These are phyloP conservation scores for Kurtzmaniella natalensis DNA, from an alignment of 1,139 yeast species.

Conservation along the genomic window DNA sequence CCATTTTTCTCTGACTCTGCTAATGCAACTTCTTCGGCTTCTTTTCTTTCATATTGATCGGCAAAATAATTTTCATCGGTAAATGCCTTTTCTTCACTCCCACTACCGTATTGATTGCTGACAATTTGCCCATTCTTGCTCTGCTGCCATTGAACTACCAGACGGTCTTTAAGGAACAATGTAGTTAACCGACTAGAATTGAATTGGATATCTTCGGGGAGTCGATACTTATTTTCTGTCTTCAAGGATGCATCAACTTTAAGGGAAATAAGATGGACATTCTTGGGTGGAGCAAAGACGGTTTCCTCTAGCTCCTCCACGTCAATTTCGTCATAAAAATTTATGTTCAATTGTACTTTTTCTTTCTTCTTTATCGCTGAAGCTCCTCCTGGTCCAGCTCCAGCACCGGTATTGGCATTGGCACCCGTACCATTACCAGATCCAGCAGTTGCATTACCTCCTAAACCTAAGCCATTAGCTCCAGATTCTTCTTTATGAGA, in stretches of 20 bases:
- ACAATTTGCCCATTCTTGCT: slow-evolving; percentile 17
- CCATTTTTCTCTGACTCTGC: slow-evolving; percentile 40
- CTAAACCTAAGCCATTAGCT: slow-evolving; percentile 2
- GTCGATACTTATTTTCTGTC: slow-evolving; percentile 35
- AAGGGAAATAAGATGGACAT: slow-evolving; percentile 22
- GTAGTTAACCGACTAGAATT: slow-evolving; percentile 64
- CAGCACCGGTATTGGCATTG: slow-evolving; percentile 5
- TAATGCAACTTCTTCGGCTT: slow-evolving; percentile 29
- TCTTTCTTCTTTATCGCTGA: slow-evolving; percentile 18
- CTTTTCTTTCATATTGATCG: slow-evolving; percentile 49
- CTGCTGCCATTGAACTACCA: slow-evolving; percentile 26
- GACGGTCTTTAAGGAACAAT: slow-evolving; percentile 65
- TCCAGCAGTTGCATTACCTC: slow-evolving; percentile 2
- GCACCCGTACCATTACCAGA: slow-evolving; percentile 4
- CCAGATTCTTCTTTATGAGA: slow-evolving; percentile 7
- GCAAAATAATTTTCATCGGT: slow-evolving; percentile 81
- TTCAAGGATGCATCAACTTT: slow-evolving; percentile 23
- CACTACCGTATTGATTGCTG: slow-evolving; percentile 8
- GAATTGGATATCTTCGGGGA: slow-evolving; percentile 76
- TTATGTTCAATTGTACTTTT: slow-evolving; percentile 36
- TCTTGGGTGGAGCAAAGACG: slow-evolving; percentile 50
- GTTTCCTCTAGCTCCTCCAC: slow-evolving; percentile 37
- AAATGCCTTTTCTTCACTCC: slow-evolving; percentile 16
- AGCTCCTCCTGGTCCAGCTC: slow-evolving; percentile 1
- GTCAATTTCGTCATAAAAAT: slow-evolving; percentile 44